Base-by-base conservation (phyloP, 2,329 filamentous ascomycete species). In the Epicoccum sorghinum region DNA sequence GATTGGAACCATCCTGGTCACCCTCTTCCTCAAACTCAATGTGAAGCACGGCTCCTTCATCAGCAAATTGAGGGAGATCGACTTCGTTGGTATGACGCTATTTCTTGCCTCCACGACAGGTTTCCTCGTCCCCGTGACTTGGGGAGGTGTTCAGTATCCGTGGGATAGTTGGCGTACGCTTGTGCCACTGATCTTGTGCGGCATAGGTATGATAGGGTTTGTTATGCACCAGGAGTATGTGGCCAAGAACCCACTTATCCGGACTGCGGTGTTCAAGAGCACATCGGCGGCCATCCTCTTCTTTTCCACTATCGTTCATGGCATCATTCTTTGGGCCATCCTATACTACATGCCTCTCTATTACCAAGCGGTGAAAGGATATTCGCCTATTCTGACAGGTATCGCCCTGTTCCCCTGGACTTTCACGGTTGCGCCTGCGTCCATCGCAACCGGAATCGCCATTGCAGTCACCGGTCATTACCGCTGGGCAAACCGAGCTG, bases 351-450 rank as follows among this genome's bases (percentile, higher is more conserved):
- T 77, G n/a, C 71, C 71, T 2, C 69, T 79, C 4, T 79, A 76
- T 61, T 75, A 75, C 52, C 67, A 78, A 53, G 73, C 71, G 7
- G 76, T 78, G 25, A 76, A 77, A 41, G 68, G 69, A 0, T 73
- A 73, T 63, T 62, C 67, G 3, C 73, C 77, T 0, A 73, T 77
- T 29, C 58, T 75, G 5, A 59, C 75, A 5, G 76, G 75, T 18
- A 67, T 75, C 7, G 72, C 73, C 13, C 59, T 79, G 47, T 75
- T 79, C 38, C 73, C 76, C 2, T 73, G 72, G 58, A 75, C 72
- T 0, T 82, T 88, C 59, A 87, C 86, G 2, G 83, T 89, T 8
- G 86, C 86, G 0, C 85, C 87, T 0, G 80, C 83, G 47, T 82
- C 83, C 4, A 77, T 86, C 33, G 65, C 60, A 33, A 81, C 83